A percentile compares a stretch with the other conserved stretches of the same genome.
Evolutionary conservation across 495 filamentous ascomycete species (phyloP).

Genomic region (Venustampulla echinocandica): DNA sequence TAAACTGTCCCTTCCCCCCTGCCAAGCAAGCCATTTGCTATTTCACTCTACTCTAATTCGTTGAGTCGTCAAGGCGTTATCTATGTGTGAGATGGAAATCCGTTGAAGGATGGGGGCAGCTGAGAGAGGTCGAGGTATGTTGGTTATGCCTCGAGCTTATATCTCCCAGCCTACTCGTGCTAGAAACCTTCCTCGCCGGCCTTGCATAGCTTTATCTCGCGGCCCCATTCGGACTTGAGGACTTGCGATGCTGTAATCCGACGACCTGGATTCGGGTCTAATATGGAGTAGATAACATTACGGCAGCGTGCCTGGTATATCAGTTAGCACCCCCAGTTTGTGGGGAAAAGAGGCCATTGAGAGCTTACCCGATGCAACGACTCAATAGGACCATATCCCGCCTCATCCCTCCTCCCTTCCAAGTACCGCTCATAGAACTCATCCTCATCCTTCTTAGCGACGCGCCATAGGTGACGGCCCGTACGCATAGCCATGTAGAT

Average conservation of each 20-base stretch:
- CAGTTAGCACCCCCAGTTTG: slow-evolving; percentile 31
- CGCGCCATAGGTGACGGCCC: slow-evolving; percentile 89
- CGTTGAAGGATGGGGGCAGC: no score
- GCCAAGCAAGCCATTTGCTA: no score
- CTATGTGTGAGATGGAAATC: no score
- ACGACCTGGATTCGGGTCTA: slow-evolving; percentile 87
- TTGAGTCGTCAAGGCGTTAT: no score
- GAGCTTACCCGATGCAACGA: slow-evolving; percentile 81
- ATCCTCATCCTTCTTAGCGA: slow-evolving; percentile 90
- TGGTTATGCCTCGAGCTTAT: not conserved
- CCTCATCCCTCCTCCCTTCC: slow-evolving; percentile 83
- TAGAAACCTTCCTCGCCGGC: slow-evolving; percentile 82
- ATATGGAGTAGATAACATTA: slow-evolving; percentile 97
- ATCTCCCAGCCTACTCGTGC: slow-evolving; percentile 13
- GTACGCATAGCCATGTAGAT: slow-evolving; percentile 99
- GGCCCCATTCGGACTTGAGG: slow-evolving; percentile 95
- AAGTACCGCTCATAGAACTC: slow-evolving; percentile 94
- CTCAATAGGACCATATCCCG: slow-evolving; percentile 94
- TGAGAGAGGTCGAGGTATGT: no score
- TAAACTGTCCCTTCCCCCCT: no score
- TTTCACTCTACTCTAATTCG: no score
- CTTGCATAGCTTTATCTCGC: slow-evolving; percentile 92
- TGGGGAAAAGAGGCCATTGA: not conserved
- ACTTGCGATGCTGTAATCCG: slow-evolving; percentile 95
- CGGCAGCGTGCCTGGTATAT: slow-evolving; percentile 82